Evolutionary conservation across 2,329 filamentous ascomycete genomes (phyloP), one percentile per base, ranked within the genome.

Genomic region (Aspergillus persii): DNA sequence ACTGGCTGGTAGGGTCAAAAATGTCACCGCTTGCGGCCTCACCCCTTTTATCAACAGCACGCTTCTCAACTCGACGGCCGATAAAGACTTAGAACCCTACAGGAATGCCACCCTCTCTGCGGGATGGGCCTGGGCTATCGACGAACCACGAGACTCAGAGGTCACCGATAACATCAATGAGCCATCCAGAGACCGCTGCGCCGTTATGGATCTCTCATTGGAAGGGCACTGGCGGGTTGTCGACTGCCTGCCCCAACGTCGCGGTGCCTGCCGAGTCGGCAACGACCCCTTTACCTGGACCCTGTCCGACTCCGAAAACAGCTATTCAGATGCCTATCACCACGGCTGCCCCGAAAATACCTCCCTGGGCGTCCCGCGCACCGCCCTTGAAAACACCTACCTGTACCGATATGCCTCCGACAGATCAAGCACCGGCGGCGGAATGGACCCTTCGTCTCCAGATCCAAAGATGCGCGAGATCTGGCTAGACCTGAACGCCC

Each of bases 381-480:
- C 85, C 0, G 81, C 83, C 2, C 78, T 89, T 2, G 87, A 90
- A 68, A 89, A 89, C 63, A 76, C 76, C 2, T 86, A 87, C 66
- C 76, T 89, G 0, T 76, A 81, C 56, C 69, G 74, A n/a, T 73
- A 78, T 29, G 33, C 77, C 67, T 57, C 76, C 62, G 59, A 73
- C 62, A 64, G 72, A 59, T 41, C 36, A 3, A 41, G 36, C 15
- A 41, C 71, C 47, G 62, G 68, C 44, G 50, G 69, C 62, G 61
- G 68, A 47, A 60, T 70, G 50, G 58, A 72, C 63, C 39, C 68
- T 8, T 9, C 65, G 3, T 70, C 70, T 4, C 61, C 66, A 5
- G 68, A 76, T 6, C 59, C 69, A 5, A 62, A 65, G 5, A 61
- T 62, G 33, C 66, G 61, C 5, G 76, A 78, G 8, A 69, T 87